Percentiles rank a stretch among this genome's conserved stretches.
These are phyloP conservation scores for Halophytophthora polymorphica DNA, from an alignment of 352 stramenopile species.

Conservation along the genomic window DNA sequence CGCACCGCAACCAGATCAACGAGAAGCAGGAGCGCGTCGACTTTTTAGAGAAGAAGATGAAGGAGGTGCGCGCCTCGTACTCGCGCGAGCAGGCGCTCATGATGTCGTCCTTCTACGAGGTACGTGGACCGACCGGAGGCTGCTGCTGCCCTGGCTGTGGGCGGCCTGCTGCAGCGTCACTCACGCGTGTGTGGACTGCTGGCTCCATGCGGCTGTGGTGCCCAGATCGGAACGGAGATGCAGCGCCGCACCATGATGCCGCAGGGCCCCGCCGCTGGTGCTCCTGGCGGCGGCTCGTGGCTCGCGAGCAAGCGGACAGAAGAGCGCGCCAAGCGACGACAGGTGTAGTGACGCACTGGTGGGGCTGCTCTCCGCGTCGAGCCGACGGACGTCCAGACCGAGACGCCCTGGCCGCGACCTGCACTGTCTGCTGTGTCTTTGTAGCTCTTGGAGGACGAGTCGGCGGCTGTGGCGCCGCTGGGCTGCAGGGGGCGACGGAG, in stretches of 20 bases:
- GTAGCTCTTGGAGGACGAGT: no score
- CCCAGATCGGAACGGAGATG: conserved; percentile 87
- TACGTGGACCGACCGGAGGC: conserved; percentile 15
- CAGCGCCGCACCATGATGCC: conserved; percentile 87
- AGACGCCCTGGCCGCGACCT: no score
- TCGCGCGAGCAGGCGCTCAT: conserved; percentile 84
- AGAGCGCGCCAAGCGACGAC: conserved; percentile 76
- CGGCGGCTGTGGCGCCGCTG: background rate
- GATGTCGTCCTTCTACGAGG: conserved; percentile 90
- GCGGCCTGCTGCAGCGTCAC: no score
- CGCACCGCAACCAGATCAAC: conserved; percentile 85
- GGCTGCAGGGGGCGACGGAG: background rate
- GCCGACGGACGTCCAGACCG: background rate
- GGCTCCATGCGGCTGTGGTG: conserved; percentile 2
- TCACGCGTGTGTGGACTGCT: no score
- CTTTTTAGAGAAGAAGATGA: conserved; percentile 85
- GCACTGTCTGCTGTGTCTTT: background rate
- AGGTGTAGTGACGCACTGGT: conserved; percentile 38
- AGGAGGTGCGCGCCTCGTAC: conserved; percentile 73
- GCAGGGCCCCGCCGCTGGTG: conserved; percentile 43
- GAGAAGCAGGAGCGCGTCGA: conserved; percentile 85
- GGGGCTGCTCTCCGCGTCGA: background rate
- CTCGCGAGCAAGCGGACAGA: conserved; percentile 83
- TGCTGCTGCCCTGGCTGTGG: no score
- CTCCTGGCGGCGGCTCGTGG: conserved; percentile 59